phyloP scores from a whole-genome alignment of 108 stramenopile species.

The Cylindrotheca fusiformis region DNA sequence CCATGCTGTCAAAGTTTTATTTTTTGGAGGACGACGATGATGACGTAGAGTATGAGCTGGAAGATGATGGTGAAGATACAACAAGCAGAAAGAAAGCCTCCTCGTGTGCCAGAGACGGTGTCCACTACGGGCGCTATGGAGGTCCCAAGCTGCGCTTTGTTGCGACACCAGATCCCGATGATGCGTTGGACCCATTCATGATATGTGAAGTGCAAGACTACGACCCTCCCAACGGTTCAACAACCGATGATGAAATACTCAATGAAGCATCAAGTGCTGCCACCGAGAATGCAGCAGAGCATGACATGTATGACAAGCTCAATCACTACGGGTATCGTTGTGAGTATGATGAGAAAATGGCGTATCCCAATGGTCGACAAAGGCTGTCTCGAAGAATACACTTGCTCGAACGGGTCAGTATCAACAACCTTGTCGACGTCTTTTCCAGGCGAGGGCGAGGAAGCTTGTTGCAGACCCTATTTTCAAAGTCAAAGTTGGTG shows the following conservation, averaged over 20 bases:
- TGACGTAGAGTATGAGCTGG: background rate
- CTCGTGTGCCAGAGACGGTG: background rate
- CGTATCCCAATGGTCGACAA: background rate
- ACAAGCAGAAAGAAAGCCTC: background rate
- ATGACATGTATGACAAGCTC: constrained; percentile 32
- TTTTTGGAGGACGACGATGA: background rate
- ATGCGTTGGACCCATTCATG: constrained; percentile 57
- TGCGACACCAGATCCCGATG: constrained; percentile 36
- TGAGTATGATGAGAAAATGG: constrained; percentile 38
- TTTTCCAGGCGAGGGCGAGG: constrained; percentile 52
- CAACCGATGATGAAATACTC: background rate
- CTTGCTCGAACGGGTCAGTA: constrained; percentile 72
- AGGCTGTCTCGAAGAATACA: constrained; percentile 12
- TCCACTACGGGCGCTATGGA: constrained; percentile 51
- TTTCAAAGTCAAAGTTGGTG: constrained; percentile 59
- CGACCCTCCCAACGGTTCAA: constrained; percentile 2
- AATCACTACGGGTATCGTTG: constrained; percentile 30
- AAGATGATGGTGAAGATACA: background rate
- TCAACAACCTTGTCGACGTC: constrained; percentile 70
- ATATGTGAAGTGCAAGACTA: constrained; percentile 41
- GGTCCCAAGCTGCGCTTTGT: constrained; percentile 51
- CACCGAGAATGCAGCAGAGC: constrained; percentile 14
- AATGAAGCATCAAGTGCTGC: constrained; percentile 10
- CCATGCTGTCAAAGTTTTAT: background rate
- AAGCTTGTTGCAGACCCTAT: constrained; percentile 43